Evolutionary conservation across 1,139 yeast genomes (phyloP).

Genomic region (Pichia terricola): DNA sequence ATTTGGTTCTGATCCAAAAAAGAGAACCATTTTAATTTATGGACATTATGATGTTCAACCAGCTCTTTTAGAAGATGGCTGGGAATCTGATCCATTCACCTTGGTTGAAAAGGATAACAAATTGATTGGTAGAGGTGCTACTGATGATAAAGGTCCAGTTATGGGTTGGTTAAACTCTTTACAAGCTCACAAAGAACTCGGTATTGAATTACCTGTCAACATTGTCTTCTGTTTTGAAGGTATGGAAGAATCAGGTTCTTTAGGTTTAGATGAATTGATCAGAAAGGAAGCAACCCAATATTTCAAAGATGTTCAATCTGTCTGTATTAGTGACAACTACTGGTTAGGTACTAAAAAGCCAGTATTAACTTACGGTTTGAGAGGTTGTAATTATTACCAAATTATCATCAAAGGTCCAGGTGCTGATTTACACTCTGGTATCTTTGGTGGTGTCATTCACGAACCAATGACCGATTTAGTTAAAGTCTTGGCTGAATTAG

Average conservation of each 20-base stretch:
- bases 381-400: slow-evolving; percentile 94
- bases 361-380: slow-evolving; percentile 90
- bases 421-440: slow-evolving; percentile 95
- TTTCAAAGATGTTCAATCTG: slow-evolving; percentile 85
- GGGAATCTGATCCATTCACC: slow-evolving; percentile 87
- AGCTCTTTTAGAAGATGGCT: slow-evolving; percentile 84
- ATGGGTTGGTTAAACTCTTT: slow-evolving; percentile 92
- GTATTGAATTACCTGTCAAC: slow-evolving; percentile 87
- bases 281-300: slow-evolving; percentile 67
- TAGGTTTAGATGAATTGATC: slow-evolving; percentile 80
- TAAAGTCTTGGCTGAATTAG: slow-evolving; percentile 66
- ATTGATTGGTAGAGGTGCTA: slow-evolving; percentile 86
- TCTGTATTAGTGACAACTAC: slow-evolving; percentile 93
- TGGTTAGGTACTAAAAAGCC: slow-evolving; percentile 98
- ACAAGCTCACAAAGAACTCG: slow-evolving; percentile 80
- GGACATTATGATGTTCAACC: slow-evolving; percentile 99
- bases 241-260: slow-evolving; percentile 96
- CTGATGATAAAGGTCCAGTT: slow-evolving; percentile 98
- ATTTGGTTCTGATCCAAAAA: slow-evolving; percentile 67
- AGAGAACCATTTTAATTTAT: slow-evolving; percentile 82
- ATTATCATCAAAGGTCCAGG: slow-evolving; percentile 79
- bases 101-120: slow-evolving; percentile 54
- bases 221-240: slow-evolving; percentile 92
- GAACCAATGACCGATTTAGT: slow-evolving; percentile 96
- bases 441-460: slow-evolving; percentile 93